phyloP scores from a whole-genome alignment of 305 asterid species.

The Fraxinus floribunda region DNA sequence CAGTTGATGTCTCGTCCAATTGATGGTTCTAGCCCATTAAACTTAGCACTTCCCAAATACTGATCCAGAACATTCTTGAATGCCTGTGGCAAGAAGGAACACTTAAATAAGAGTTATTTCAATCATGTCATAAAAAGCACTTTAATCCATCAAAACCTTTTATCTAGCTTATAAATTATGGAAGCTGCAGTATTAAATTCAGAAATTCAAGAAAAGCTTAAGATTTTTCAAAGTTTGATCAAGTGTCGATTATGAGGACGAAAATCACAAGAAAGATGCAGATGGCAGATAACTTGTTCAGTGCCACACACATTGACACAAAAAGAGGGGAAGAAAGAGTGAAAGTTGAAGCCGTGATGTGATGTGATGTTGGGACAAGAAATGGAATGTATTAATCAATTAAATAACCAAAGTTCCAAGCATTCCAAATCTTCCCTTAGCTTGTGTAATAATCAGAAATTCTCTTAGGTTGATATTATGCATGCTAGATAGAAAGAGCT shows the following conservation, averaged over 20 bases:
- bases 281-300: background rate
- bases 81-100: slow-evolving; percentile 59
- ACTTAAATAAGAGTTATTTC: slow-evolving; percentile 6
- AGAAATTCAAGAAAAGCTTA: slow-evolving; percentile 8
- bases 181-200: background rate
- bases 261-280: background rate
- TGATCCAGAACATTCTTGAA: slow-evolving; percentile 74
- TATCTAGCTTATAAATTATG: background rate
- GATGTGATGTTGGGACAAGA: background rate
- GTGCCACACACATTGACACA: background rate
- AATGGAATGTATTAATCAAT: background rate
- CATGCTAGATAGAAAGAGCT: background rate
- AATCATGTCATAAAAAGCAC: slow-evolving; percentile 9
- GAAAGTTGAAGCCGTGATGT: background rate
- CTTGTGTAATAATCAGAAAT: background rate
- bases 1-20: slow-evolving; percentile 36
- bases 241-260: background rate
- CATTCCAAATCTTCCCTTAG: background rate
- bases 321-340: background rate
- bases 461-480: background rate
- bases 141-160: slow-evolving; percentile 6
- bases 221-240: background rate
- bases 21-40: slow-evolving; percentile 42
- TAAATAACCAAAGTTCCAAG: background rate
- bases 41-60: slow-evolving; percentile 55